Conservation (phyloP, 2,329 filamentous ascomycete genomes). For the Aureobasidium sp. region DNA sequence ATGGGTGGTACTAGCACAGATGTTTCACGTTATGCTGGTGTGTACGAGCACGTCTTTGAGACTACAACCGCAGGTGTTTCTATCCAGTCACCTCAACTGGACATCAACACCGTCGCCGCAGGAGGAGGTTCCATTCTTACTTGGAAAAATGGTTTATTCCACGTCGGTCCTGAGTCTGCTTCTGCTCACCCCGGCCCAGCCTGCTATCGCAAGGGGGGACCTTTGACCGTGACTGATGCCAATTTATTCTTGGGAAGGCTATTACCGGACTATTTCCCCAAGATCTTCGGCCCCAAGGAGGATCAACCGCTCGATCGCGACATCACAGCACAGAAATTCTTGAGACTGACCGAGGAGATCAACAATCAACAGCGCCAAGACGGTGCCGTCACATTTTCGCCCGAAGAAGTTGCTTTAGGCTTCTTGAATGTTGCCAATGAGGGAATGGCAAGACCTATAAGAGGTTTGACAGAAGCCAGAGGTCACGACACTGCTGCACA, state of each 20-base stretch:
- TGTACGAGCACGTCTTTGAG: slow-evolving; percentile 28
- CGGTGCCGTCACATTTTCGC: slow-evolving; percentile 41
- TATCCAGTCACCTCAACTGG: slow-evolving; percentile 28
- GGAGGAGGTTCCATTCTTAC: slow-evolving; percentile 41
- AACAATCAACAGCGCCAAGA: slow-evolving; percentile 32
- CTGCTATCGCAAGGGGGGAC: slow-evolving; percentile 31
- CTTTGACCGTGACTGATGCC: slow-evolving; percentile 31
- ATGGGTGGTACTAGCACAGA: slow-evolving; percentile 29
- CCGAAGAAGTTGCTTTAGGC: slow-evolving; percentile 24
- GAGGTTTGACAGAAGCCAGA: slow-evolving; percentile 26
- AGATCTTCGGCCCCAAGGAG: slow-evolving; percentile 30
- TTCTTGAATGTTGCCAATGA: slow-evolving; percentile 27
- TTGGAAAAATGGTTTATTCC: slow-evolving; percentile 24
- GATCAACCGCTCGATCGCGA: slow-evolving; percentile 35
- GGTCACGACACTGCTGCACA: slow-evolving; percentile 23
- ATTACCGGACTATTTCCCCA: slow-evolving; percentile 27
- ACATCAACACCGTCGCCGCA: slow-evolving; percentile 35
- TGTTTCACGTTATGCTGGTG: slow-evolving; percentile 29
- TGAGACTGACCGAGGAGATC: slow-evolving; percentile 37
- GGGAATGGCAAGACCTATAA: slow-evolving; percentile 27
- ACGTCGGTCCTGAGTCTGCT: slow-evolving; percentile 26
- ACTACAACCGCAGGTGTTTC: slow-evolving; percentile 28
- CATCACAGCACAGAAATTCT: slow-evolving; percentile 35
- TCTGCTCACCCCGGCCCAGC: slow-evolving; percentile 33
- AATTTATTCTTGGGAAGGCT: slow-evolving; percentile 30